Conservation (phyloP, 1,284 basidiomycete species). For the Trametes sp. region DNA sequence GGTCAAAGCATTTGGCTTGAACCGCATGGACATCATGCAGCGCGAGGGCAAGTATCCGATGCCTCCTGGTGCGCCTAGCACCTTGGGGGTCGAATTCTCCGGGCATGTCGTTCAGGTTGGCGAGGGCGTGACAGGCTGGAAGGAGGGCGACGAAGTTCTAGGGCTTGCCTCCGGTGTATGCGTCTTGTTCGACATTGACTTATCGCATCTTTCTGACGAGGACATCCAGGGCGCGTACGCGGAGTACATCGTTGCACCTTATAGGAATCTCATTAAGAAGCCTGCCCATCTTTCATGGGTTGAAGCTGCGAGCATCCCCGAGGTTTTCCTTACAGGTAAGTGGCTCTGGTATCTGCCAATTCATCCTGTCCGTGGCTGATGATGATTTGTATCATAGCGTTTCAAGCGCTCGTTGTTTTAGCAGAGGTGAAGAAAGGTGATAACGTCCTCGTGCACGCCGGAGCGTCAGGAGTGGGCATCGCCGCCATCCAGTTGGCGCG, state of each 20-base stretch:
- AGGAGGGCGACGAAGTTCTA: slow-evolving; percentile 85
- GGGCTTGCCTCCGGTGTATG: slow-evolving; percentile 78
- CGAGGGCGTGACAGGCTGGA: slow-evolving; percentile 62
- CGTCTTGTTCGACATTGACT: slow-evolving; percentile 7
- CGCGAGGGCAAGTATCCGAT: slow-evolving; percentile 81
- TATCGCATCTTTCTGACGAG: neutral
- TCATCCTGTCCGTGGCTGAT: no score
- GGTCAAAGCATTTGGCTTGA: slow-evolving; percentile 88
- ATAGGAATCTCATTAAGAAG: slow-evolving; percentile 80
- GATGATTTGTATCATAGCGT: slow-evolving; percentile 69
- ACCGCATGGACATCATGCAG: slow-evolving; percentile 88
- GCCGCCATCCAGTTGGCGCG: slow-evolving; percentile 92
- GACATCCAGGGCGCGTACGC: slow-evolving; percentile 81
- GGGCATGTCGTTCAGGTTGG: slow-evolving; percentile 74
- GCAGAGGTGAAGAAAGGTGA: slow-evolving; percentile 77
- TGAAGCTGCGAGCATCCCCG: slow-evolving; percentile 87
- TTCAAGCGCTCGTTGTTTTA: slow-evolving; percentile 80
- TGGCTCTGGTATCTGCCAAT: neutral
- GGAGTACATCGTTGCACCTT: slow-evolving; percentile 80
- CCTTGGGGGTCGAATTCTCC: slow-evolving; percentile 94
- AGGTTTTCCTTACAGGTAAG: slow-evolving; percentile 86
- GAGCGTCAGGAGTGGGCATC: slow-evolving; percentile 90
- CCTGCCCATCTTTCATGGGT: slow-evolving; percentile 80
- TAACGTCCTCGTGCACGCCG: slow-evolving; percentile 88
- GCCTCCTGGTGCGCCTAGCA: slow-evolving; percentile 78